A percentile compares a stretch with the other conserved stretches of the same genome.
These are phyloP conservation scores for Lupinus albus DNA, from an alignment of 306 rosid genomes.

Conservation along the genomic window DNA sequence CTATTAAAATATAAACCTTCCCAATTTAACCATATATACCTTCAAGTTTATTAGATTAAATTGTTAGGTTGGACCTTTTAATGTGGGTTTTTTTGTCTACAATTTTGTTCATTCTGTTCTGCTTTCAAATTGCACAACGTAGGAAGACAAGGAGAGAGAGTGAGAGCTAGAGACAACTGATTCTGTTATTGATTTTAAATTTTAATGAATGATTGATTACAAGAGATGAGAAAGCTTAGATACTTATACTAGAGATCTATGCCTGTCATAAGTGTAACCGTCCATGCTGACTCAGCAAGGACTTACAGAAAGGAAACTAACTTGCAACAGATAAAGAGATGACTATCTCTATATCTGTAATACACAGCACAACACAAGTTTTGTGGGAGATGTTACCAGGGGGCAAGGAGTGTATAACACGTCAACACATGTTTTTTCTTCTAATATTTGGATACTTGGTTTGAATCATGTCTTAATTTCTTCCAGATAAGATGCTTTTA, in stretches of 20 bases:
- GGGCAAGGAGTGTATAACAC: background rate
- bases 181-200: no score
- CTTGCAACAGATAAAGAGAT: no score
- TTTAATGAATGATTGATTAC: no score
- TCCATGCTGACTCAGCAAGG: no score
- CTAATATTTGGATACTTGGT: background rate
- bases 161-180: no score
- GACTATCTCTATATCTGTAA: no score
- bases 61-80: background rate
- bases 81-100: background rate
- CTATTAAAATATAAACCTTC: background rate
- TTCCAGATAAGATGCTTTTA: slow-evolving; percentile 20
- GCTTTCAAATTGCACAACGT: background rate
- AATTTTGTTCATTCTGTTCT: slow-evolving; percentile 20
- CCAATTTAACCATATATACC: background rate
- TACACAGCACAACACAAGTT: no score
- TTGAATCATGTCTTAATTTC: slow-evolving; percentile 27
- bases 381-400: background rate
- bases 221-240: no score
- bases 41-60: background rate
- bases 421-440: slow-evolving; percentile 4
- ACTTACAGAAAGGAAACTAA: no score
- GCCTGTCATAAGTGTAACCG: no score
- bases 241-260: no score
- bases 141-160: no score